Evolutionary conservation across 805 yeast genomes (phyloP), one percentile per base, ranked within the genome.

Genomic region (Pichia nakasei): DNA sequence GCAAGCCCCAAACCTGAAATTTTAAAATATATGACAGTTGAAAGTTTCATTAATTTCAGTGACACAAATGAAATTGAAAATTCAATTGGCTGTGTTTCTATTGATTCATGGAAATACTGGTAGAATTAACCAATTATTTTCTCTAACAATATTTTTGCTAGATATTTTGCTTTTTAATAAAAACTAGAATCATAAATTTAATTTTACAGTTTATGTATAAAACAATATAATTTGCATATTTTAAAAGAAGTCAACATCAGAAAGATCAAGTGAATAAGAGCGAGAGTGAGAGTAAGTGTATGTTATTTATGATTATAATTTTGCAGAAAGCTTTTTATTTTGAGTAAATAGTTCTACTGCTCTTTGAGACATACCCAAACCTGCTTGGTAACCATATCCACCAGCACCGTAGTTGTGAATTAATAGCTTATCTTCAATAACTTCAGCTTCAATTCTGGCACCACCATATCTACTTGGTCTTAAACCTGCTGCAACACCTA

Each of bases 381-480:
- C 85, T 1, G 82, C 73, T 57, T 77, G 83, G 57, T 75, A 78
- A 4, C 83, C 83, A 48, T 76, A 75, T 0, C 83, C 84, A 46
- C 75, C 63, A 15, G 81, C 78, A 35, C 93, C 91, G 52, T 82
- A 80, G 58, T 82, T 78, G 57, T 85, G 93, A 18, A 85, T 66
- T 12, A 80, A 54, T 2, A 68, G 45, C 43, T 65, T 63, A 21
- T 36, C 40, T 18, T 61, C 64, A 9, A 64, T 60, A 3, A 43
- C 47, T 50, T 80, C 82, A 35, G 60, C 60, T 55, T 82, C 91
- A 35, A 85, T 73, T 40, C 93, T 67, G 6, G 75, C 78, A 6
- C 93, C 94, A 12, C 88, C 91, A 33, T 73, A 67, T 55, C 94
- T 71, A 33, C 80, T 69, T 5, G 94, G 95, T 48, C 95, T 71